phyloP scores from a whole-genome alignment of 2,329 filamentous ascomycete species.

The Nigrospora osmanthi region DNA sequence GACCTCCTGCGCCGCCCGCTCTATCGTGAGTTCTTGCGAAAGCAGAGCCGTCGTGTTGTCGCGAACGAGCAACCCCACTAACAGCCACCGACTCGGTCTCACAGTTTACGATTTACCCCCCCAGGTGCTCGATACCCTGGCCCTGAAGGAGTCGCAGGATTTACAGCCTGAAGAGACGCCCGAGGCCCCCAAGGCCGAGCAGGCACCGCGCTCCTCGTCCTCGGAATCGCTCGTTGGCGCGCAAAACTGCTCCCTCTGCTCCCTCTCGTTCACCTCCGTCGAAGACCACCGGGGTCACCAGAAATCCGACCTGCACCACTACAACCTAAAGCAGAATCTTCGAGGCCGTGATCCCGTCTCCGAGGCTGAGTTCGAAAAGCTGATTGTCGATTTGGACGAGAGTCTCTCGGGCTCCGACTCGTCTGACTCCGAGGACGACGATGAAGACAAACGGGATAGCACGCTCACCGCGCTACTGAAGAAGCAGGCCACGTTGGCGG shows the following conservation, averaged over 20 bases:
- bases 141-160: slow-evolving; percentile 41
- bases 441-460: slow-evolving; percentile 54
- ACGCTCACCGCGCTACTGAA: slow-evolving; percentile 71
- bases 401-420: slow-evolving; percentile 84
- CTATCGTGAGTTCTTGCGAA: slow-evolving; percentile 21
- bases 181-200: slow-evolving; percentile 10
- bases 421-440: slow-evolving; percentile 45
- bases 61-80: slow-evolving; percentile 5
- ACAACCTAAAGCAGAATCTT: slow-evolving; percentile 89
- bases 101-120: slow-evolving; percentile 76
- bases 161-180: slow-evolving; percentile 19
- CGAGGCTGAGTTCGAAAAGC: slow-evolving; percentile 78
- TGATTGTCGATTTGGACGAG: slow-evolving; percentile 82
- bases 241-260: slow-evolving; percentile 76
- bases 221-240: slow-evolving; percentile 45
- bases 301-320: slow-evolving; percentile 84
- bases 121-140: slow-evolving; percentile 62
- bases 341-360: slow-evolving; percentile 64
- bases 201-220: slow-evolving; percentile 10
- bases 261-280: slow-evolving; percentile 61
- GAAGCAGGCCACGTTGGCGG: slow-evolving; percentile 69
- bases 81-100: slow-evolving; percentile 12
- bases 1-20: slow-evolving; percentile 27
- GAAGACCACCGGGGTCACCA: slow-evolving; percentile 80
- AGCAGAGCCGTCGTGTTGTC: not conserved